Base-by-base conservation (phyloP, 345 rosid genomes). In the Gossypium rotundifolium region DNA sequence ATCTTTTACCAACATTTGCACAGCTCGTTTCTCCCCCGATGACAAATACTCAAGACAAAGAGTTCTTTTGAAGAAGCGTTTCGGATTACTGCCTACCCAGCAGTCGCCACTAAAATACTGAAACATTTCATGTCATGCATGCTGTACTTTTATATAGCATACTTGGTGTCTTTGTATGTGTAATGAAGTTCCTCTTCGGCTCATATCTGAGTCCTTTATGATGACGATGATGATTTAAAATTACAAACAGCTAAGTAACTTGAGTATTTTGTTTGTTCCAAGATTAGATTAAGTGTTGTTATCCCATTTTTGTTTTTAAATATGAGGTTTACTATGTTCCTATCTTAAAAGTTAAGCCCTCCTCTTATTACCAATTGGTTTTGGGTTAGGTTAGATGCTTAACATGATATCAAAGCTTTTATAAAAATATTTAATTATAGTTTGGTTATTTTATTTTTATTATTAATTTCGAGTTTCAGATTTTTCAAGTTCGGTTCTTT, bases 1-100 rank as follows among this genome's bases (percentile, higher is more conserved):
- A 0, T 29, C 42, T 14, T 69, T 64, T 54, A 58, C 55, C 1
- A 49, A 40, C 71, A 13, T 22, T 38, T 2, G 11, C 64, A 85
- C 88, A 91, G 98, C 96, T 42, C 91, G 97, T 46, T 93, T 93
- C 85, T 91, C 94, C 9, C 98, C 96, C 0, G 98, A 93, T 70
- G 98, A 91, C 87, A 89, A 93, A 75, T 93, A 82, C 76, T 87
- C 94, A 0, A 87, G 89, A 83, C 87, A 91, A 75, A 93, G 96
- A 87, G 85, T 89, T 68, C 80, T 83, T 61, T 78, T 91, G 76
- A 93, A 93, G 88, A 93, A 88, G 83, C 87, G 96, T 7, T 93
- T 91, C 29, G 94, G 94, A 42, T 84, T 93, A 82, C 78, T 93
- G 79, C 97, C 93, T 0, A 93, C 89, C 23, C 94, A 89, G 81